These are phyloP conservation scores for Boeremia lycopersici DNA, from an alignment of 2,329 filamentous ascomycete genomes.

Conservation along the genomic window DNA sequence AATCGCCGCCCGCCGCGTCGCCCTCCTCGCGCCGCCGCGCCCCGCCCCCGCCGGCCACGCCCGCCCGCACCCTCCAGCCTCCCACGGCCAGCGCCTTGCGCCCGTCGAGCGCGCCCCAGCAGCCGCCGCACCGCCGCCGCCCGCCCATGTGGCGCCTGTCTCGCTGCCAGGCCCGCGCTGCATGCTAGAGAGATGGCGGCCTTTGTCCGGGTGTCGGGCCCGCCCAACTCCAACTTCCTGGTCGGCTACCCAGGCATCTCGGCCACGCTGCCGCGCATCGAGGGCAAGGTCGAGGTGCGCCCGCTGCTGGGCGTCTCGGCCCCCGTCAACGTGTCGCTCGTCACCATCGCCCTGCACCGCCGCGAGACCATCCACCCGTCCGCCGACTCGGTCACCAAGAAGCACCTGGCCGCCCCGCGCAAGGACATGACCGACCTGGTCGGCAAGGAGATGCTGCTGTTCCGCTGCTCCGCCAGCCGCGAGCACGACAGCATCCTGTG, in stretches of 20 bases:
- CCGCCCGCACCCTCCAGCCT: not conserved
- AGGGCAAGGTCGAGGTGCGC: constrained; percentile 96
- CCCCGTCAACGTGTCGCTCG: constrained; percentile 87
- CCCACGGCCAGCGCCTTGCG: not conserved
- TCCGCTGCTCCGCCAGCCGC: constrained; percentile 80
- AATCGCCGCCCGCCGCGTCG: not conserved
- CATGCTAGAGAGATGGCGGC: constrained; percentile 59
- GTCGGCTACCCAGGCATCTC: constrained; percentile 98
- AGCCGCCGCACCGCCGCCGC: constrained; percentile 7
- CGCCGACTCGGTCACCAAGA: constrained; percentile 91
- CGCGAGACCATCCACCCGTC: constrained; percentile 96
- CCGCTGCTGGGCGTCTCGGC: constrained; percentile 84
- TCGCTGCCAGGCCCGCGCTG: constrained; percentile 41
- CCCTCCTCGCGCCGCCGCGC: not conserved
- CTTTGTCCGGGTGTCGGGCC: constrained; percentile 94
- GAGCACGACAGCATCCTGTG: constrained; percentile 87
- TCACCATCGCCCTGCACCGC: constrained; percentile 91
- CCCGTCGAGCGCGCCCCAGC: not conserved
- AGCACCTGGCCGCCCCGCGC: constrained; percentile 85
- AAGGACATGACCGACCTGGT: constrained; percentile 92
- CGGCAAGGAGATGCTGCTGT: constrained; percentile 92
- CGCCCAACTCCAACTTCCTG: constrained; percentile 94
- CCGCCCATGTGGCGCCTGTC: constrained; percentile 45
- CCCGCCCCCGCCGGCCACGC: not conserved
- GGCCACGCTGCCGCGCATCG: constrained; percentile 93